Percentiles rank a stretch among this genome's conserved stretches.
Conservation (phyloP, 2,329 filamentous ascomycete species). For the Pyricularia sp. region DNA sequence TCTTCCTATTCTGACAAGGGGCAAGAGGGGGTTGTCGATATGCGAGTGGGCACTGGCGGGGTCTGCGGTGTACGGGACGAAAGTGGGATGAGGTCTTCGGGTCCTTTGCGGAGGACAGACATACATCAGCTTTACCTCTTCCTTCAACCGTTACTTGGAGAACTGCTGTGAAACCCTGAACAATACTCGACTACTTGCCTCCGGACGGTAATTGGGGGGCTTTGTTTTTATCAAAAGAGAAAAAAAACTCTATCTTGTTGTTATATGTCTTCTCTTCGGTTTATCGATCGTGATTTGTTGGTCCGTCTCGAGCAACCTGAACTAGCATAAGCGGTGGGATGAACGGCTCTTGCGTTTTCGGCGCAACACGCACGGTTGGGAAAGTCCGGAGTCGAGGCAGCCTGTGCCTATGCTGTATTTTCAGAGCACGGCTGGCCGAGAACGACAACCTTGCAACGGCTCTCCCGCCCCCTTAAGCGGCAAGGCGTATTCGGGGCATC, state of each 20-base stretch:
- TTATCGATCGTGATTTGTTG: no score
- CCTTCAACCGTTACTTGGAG: background rate
- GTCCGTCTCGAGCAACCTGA: no score
- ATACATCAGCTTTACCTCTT: background rate
- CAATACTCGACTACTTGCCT: background rate
- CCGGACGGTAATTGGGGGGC: no score
- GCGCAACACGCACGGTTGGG: no score
- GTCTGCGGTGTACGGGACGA: background rate
- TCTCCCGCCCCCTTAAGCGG: background rate
- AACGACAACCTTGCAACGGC: background rate
- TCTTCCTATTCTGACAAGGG: background rate
- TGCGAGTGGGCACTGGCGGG: slow-evolving; percentile 3
- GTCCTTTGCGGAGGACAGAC: background rate
- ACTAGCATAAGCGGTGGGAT: no score
- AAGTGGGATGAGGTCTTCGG: background rate
- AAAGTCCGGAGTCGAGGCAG: no score
- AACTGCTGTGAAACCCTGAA: background rate
- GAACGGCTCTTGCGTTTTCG: no score
- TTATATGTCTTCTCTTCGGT: no score
- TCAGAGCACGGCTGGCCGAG: background rate
- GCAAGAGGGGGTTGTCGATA: background rate
- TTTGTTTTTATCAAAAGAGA: no score
- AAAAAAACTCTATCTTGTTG: no score
- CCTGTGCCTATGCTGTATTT: no score
- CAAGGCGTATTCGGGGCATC: background rate